These are phyloP conservation scores for Trichosporon coremiiforme DNA, from an alignment of 1,284 basidiomycete species.

Conservation along the genomic window DNA sequence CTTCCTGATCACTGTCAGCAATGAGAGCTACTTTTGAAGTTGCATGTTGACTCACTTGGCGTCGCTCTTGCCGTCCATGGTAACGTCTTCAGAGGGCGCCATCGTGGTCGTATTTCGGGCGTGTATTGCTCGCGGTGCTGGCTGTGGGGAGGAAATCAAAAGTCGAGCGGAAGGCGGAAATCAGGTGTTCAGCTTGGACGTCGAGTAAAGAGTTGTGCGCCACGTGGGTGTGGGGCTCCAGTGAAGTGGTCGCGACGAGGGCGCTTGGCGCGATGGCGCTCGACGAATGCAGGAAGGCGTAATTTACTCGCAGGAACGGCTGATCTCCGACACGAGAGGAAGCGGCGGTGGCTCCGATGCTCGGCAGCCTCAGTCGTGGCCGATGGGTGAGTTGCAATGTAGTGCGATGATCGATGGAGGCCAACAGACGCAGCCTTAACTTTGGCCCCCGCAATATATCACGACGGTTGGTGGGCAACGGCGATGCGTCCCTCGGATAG, in stretches of 20 bases:
- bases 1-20: conserved; percentile 13
- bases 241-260: background rate
- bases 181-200: conserved; percentile 5
- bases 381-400: background rate
- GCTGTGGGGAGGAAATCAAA: background rate
- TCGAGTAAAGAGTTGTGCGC: background rate
- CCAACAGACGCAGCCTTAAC: background rate
- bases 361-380: background rate
- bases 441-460: background rate
- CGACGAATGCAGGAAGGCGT: background rate
- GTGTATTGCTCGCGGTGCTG: background rate
- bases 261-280: background rate
- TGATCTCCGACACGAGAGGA: background rate
- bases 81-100: conserved; percentile 6
- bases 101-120: background rate
- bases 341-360: background rate
- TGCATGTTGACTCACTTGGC: background rate
- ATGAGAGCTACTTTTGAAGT: background rate
- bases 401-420: background rate
- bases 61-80: background rate
- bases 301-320: background rate
- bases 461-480: background rate
- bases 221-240: conserved; percentile 16
- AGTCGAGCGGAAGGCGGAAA: background rate
- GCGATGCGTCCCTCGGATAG: background rate